These are phyloP conservation scores for Xylariaceae sp. DNA, from an alignment of 2,329 filamentous ascomycete genomes.

Conservation along the genomic window DNA sequence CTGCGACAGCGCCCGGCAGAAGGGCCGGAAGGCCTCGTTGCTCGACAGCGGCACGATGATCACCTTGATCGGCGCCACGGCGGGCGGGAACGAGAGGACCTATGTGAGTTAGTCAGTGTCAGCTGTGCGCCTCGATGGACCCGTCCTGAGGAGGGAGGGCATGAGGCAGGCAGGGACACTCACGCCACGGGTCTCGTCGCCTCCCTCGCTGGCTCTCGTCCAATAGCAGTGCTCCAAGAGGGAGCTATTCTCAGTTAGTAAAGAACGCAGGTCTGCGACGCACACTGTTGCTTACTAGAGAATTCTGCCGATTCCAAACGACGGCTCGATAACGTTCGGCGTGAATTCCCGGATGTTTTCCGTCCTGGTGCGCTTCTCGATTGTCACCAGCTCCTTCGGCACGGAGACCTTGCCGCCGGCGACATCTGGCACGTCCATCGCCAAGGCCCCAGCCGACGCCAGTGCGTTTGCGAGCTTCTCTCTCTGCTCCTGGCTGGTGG, in stretches of 20 bases:
- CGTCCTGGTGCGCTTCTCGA: constrained; percentile 74
- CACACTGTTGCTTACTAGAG: constrained; percentile 57
- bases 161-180: constrained; percentile 30
- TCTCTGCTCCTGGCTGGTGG: constrained; percentile 70
- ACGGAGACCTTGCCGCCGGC: constrained; percentile 63
- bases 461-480: constrained; percentile 73
- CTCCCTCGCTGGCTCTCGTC: constrained; percentile 60
- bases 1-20: constrained; percentile 63
- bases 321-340: constrained; percentile 94
- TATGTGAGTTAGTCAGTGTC: constrained; percentile 20
- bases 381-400: constrained; percentile 68
- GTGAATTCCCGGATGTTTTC: constrained; percentile 87
- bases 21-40: constrained; percentile 73
- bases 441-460: constrained; percentile 62
- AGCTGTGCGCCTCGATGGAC: constrained; percentile 5
- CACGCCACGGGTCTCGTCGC: constrained; percentile 80
- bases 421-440: constrained; percentile 62
- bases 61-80: constrained; percentile 89
- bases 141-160: not conserved
- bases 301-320: constrained; percentile 93
- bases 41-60: constrained; percentile 82
- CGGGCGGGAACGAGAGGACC: constrained; percentile 65
- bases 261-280: not conserved
- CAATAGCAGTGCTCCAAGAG: constrained; percentile 95
- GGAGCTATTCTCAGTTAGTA: constrained; percentile 31